Conservation (phyloP, 2,329 filamentous ascomycete species). For the Colletotrichum scovillei region DNA sequence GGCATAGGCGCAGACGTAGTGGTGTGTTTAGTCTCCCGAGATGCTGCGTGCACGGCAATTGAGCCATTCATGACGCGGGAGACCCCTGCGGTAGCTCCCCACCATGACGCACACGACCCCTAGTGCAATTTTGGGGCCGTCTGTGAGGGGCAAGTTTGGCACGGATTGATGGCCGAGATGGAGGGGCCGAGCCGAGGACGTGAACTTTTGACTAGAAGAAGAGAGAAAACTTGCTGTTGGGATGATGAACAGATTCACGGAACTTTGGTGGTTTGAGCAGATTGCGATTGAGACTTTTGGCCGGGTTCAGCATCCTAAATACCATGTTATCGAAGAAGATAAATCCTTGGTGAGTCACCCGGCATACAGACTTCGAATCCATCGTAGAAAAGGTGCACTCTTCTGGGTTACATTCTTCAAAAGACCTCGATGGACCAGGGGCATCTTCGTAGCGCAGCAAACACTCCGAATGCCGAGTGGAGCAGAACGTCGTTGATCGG, state of each 20-base stretch:
- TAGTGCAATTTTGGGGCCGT: not conserved
- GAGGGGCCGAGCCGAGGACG: not conserved
- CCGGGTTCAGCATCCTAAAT: too few species aligned
- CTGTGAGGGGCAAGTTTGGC: not conserved
- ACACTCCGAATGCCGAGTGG: not conserved
- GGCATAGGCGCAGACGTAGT: too few species aligned
- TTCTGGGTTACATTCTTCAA: not conserved
- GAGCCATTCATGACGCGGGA: not conserved
- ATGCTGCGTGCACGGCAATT: too few species aligned
- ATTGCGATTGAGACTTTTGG: not conserved
- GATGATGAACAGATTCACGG: not conserved
- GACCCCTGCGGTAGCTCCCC: not conserved
- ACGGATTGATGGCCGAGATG: not conserved
- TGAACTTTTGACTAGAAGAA: not conserved
- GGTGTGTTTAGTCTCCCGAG: not conserved
- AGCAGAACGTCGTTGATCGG: not conserved
- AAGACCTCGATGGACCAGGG: not conserved
- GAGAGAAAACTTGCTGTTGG: not conserved
- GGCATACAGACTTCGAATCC: too few species aligned
- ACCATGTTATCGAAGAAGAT: too few species aligned
- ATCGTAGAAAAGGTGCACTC: not conserved
- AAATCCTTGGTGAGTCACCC: not conserved
- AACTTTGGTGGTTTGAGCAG: not conserved
- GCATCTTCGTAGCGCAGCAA: not conserved
- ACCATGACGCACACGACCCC: conserved; percentile 1